Evolutionary conservation across 2,329 filamentous ascomycete genomes (phyloP).

Genomic region (Penicillium sp.): DNA sequence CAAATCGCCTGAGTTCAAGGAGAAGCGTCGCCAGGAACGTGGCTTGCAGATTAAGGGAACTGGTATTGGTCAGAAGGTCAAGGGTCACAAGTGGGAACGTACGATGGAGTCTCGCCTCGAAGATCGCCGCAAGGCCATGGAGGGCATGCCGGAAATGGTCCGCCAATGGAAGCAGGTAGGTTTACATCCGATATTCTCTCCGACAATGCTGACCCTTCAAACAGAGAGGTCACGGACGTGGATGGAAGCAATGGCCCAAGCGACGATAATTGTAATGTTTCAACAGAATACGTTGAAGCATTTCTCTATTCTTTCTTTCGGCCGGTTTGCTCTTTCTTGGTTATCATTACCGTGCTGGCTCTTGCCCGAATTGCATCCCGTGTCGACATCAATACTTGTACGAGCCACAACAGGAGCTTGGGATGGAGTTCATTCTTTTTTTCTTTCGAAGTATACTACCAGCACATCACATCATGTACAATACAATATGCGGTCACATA

Average conservation of each 20-base stretch:
- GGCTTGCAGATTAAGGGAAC: constrained; percentile 88
- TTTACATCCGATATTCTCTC: constrained; percentile 16
- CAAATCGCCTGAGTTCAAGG: constrained; percentile 70
- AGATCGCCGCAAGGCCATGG: constrained; percentile 85
- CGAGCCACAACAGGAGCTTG: constrained; percentile 26
- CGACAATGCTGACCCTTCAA: constrained; percentile 34
- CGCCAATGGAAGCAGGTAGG: constrained; percentile 88
- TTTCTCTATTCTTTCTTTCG: constrained; percentile 18
- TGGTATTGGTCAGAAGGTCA: constrained; percentile 87
- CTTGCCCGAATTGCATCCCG: constrained; percentile 3
- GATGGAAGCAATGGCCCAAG: constrained; percentile 74
- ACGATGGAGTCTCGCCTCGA: constrained; percentile 81
- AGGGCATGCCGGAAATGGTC: constrained; percentile 91
- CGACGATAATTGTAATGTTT: constrained; percentile 30
- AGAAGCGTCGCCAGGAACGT: constrained; percentile 72
- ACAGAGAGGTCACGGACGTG: constrained; percentile 69
- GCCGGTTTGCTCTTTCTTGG: constrained; percentile 7
- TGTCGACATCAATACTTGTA: constrained; percentile 16
- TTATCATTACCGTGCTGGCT: constrained; percentile 8
- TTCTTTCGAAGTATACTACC: constrained; percentile 11
- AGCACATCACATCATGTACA: constrained; percentile 22
- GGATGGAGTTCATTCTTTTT: constrained; percentile 23
- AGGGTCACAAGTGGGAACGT: constrained; percentile 93
- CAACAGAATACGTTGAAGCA: not conserved
- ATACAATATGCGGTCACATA: constrained; percentile 16